Base-by-base conservation (phyloP, 306 rosid genomes). In the Boehmeria nivea region DNA sequence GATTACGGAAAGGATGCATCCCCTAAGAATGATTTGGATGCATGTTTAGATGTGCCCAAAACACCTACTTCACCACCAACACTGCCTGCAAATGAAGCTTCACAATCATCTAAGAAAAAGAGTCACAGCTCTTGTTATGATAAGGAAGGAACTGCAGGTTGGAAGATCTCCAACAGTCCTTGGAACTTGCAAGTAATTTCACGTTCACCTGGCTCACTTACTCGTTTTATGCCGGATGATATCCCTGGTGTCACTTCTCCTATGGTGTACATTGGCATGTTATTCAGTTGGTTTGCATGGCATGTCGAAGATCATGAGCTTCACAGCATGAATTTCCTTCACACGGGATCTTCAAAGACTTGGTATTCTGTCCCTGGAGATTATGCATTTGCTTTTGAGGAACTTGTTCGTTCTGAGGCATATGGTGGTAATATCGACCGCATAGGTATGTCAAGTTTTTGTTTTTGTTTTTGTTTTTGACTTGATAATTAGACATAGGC, bases 251-350 rank as follows among this genome's bases (percentile, higher is more conserved):
- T 93, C 52, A 93, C 96, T 70, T 93, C 99, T 63, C 99, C 99
- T 23, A 93, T 93, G 99, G 73, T 93, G 60, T 93, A 93, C 71
- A 88, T 93, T 54, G 99, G 99, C 38, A 93, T 91, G 99, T 68
- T 91, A 64, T 91, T 91, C 75, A 91, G 99, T 71, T 91, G 99
- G 99, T 91, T 91, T 83, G 99, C 99, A 44, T 91, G 99, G 96
- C 99, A 91, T 34, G 95, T 93, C 22, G 99, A 93, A 83, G 99
- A 93, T 83, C 99, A 93, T 66, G 99, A 93, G 75, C 95, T 93
- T 66, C 99, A 93, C 72, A 93, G 99, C 73, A 77, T 93, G 99
- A 93, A 93, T 76, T 93, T 71, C 74, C 95, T 87, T 65, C 96
- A 91, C 76, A 68, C 87, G 39, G 99, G 99, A 65, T 82, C 99